Conservation (phyloP, 768 basidiomycete species). For the Pisolithus marmoratus region DNA sequence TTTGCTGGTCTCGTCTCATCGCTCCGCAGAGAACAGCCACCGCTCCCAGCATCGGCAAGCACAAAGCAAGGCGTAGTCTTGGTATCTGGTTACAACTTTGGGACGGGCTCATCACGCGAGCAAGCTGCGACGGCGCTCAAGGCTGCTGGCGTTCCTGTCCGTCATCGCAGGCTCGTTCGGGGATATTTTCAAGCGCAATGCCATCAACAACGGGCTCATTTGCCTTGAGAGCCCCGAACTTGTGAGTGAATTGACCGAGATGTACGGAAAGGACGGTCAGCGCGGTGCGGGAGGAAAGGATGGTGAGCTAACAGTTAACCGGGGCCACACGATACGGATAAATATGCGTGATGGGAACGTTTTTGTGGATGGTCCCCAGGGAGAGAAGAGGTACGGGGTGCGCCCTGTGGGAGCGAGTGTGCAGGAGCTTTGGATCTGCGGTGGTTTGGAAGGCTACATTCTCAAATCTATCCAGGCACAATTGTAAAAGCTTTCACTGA, state of each 20-base stretch:
- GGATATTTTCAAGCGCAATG: conserved; percentile 98
- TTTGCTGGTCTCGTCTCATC: conserved; percentile 71
- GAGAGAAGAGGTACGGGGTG: conserved; percentile 55
- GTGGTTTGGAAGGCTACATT: conserved; percentile 90
- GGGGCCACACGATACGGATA: conserved; percentile 58
- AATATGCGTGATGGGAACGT: conserved; percentile 69
- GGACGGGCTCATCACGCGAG: conserved; percentile 96
- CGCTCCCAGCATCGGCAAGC: conserved; percentile 15
- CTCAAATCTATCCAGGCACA: conserved; percentile 57
- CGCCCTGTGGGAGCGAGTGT: conserved; percentile 87
- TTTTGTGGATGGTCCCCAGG: conserved; percentile 38
- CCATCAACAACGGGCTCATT: conserved; percentile 97
- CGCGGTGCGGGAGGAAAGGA: conserved; percentile 73
- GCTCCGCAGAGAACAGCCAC: conserved; percentile 30
- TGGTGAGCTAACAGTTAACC: conserved; percentile 82
- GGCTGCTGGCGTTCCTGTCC: conserved; percentile 83
- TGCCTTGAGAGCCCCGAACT: conserved; percentile 92
- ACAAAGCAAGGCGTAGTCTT: conserved; percentile 67
- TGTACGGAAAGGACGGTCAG: conserved; percentile 66
- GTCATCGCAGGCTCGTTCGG: conserved; percentile 98
- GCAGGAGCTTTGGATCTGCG: conserved; percentile 96
- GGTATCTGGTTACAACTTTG: conserved; percentile 94
- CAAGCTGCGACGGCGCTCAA: conserved; percentile 98
- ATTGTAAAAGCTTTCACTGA: conserved; percentile 1
- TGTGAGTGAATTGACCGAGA: conserved; percentile 73